Evolutionary conservation across 805 yeast species (phyloP).

Genomic region (Candida xyloterini): DNA sequence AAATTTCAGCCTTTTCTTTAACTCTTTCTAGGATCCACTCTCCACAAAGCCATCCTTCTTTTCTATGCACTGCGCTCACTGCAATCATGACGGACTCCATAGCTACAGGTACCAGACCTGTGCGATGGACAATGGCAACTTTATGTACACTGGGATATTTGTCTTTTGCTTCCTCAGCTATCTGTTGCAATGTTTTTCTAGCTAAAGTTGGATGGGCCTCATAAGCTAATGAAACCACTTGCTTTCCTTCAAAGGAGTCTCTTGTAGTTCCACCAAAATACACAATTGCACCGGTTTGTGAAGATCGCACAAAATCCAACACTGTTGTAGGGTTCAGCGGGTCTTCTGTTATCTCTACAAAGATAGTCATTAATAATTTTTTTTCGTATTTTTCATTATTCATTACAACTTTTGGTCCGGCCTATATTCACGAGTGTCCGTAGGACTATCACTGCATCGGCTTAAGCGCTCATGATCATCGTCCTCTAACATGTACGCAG

Average conservation of each 20-base stretch:
- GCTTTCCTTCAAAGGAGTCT: slow-evolving; percentile 40
- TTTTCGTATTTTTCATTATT: slow-evolving; percentile 1
- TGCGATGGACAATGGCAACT: slow-evolving; percentile 41
- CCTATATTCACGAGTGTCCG: slow-evolving; percentile 8
- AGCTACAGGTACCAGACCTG: slow-evolving; percentile 46
- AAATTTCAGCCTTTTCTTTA: slow-evolving; percentile 45
- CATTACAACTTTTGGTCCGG: slow-evolving; percentile 15
- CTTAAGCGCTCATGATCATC: slow-evolving; percentile 56
- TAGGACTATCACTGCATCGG: slow-evolving; percentile 22
- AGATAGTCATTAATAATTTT: slow-evolving; percentile 2
- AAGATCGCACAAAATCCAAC: slow-evolving; percentile 39
- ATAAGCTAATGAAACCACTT: slow-evolving; percentile 40
- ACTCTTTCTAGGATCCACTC: slow-evolving; percentile 43
- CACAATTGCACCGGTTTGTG: slow-evolving; percentile 47
- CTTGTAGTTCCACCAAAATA: slow-evolving; percentile 51
- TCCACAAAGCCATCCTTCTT: slow-evolving; percentile 47
- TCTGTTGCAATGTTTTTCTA: slow-evolving; percentile 32
- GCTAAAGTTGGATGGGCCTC: slow-evolving; percentile 47
- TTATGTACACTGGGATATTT: slow-evolving; percentile 34
- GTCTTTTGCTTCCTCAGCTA: slow-evolving; percentile 34
- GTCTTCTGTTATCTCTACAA: slow-evolving; percentile 26
- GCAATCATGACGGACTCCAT: slow-evolving; percentile 47
- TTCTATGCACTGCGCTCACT: slow-evolving; percentile 43
- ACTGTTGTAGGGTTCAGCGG: slow-evolving; percentile 21
- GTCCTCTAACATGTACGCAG: slow-evolving; percentile 59